Evolutionary conservation across 306 rosid species (phyloP).

Genomic region (Erythrophleum fordii): DNA sequence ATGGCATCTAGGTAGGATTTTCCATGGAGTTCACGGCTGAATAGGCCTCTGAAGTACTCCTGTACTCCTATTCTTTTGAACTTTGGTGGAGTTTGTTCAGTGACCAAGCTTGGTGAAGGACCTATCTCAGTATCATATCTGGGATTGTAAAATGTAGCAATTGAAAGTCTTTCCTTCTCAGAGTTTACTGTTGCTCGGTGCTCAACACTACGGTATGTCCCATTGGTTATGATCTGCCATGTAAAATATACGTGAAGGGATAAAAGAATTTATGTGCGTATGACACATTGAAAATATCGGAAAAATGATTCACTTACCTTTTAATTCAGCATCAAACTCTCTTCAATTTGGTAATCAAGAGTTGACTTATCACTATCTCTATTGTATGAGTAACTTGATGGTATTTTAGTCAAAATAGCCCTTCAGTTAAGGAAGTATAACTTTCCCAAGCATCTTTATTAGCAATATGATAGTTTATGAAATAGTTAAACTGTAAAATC

Average conservation of each 20-base stretch:
- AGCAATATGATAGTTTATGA: no score
- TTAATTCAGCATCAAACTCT: neutral
- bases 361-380: neutral
- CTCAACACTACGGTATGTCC: slow-evolving; percentile 48
- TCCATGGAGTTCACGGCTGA: slow-evolving; percentile 46
- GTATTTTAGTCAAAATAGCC: neutral
- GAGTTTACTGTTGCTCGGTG: slow-evolving; percentile 45
- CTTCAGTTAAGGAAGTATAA: no score
- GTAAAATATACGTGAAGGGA: neutral
- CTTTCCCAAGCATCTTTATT: no score
- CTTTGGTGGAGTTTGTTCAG: slow-evolving; percentile 39
- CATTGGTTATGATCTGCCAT: slow-evolving; percentile 45
- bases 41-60: slow-evolving; percentile 36
- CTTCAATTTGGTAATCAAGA: neutral
- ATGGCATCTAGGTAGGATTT: slow-evolving; percentile 42
- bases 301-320: neutral
- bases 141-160: slow-evolving; percentile 47
- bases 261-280: neutral
- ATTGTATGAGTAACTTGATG: neutral
- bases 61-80: slow-evolving; percentile 38
- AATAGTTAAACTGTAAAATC: no score
- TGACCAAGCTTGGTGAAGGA: slow-evolving; percentile 51
- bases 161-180: slow-evolving; percentile 45
- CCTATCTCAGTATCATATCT: slow-evolving; percentile 39
- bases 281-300: neutral